Conservation (phyloP, 2,329 filamentous ascomycete genomes). For the Aspergillus unguis region DNA sequence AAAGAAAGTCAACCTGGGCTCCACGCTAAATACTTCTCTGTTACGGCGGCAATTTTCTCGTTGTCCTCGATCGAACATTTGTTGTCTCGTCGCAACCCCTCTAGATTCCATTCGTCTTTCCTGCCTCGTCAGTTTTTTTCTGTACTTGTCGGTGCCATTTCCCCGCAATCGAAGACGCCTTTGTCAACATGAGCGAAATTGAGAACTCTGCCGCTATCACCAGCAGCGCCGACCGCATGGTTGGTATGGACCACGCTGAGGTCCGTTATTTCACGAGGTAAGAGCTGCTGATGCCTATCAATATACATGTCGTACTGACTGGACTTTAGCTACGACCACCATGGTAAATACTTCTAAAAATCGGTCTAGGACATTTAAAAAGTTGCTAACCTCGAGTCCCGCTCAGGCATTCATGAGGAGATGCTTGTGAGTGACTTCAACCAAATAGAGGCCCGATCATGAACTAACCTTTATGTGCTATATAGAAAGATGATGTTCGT, state of each 20-base stretch:
- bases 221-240: conserved; percentile 48
- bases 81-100: background rate
- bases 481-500: conserved; percentile 94
- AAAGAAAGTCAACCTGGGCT: conserved; percentile 20
- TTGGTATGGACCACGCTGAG: conserved; percentile 82
- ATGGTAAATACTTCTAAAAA: conserved; percentile 62
- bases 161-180: background rate
- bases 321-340: conserved; percentile 81
- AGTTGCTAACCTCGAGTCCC: conserved; percentile 29
- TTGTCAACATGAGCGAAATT: conserved; percentile 31
- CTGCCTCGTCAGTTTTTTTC: background rate
- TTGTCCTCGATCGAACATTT: conserved; percentile 5
- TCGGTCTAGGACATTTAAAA: conserved; percentile 14
- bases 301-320: conserved; percentile 17
- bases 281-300: conserved; percentile 11
- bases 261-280: conserved; percentile 99
- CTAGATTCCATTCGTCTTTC: background rate
- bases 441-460: background rate
- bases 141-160: background rate
- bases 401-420: conserved; percentile 87
- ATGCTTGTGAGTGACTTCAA: conserved; percentile 70
- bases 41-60: conserved; percentile 8
- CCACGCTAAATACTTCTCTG: conserved; percentile 5
- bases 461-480: conserved; percentile 12
- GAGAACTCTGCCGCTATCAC: conserved; percentile 27